phyloP scores from a whole-genome alignment of 2,329 filamentous ascomycete species.

The Aspergillus melleus region DNA sequence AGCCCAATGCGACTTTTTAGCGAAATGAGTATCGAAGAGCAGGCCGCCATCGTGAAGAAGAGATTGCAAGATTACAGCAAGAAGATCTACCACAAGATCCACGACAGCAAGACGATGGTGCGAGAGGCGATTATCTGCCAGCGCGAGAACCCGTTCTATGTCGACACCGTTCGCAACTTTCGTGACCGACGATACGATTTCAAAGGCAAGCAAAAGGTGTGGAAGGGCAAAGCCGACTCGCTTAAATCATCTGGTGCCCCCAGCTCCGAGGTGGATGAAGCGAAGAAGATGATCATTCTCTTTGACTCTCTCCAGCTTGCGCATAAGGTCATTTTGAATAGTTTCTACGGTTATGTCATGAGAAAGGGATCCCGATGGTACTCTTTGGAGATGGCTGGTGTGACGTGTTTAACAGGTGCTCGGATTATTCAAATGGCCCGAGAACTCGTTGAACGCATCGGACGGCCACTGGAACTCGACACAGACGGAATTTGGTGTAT shows the following conservation, averaged over 20 bases:
- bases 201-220: slow-evolving; percentile 96
- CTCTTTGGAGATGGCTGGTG: slow-evolving; percentile 98
- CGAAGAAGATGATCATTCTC: slow-evolving; percentile 97
- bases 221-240: slow-evolving; percentile 93
- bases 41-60: slow-evolving; percentile 77
- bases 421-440: slow-evolving; percentile 96
- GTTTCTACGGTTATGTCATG: slow-evolving; percentile 99
- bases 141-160: slow-evolving; percentile 96
- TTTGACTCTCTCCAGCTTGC: slow-evolving; percentile 95
- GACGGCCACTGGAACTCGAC: slow-evolving; percentile 88
- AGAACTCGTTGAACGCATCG: slow-evolving; percentile 88
- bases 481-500: slow-evolving; percentile 99
- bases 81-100: slow-evolving; percentile 99
- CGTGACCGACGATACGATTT: slow-evolving; percentile 97
- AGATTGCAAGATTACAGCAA: slow-evolving; percentile 90
- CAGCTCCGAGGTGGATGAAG: slow-evolving; percentile 77
- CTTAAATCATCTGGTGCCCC: slow-evolving; percentile 80
- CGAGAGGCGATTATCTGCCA: slow-evolving; percentile 98
- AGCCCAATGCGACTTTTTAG: slow-evolving; percentile 73
- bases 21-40: slow-evolving; percentile 79
- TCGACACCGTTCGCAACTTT: slow-evolving; percentile 93
- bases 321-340: slow-evolving; percentile 98
- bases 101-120: slow-evolving; percentile 88
- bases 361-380: slow-evolving; percentile 98
- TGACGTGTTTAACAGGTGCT: slow-evolving; percentile 94